These are phyloP conservation scores for Zymoseptoria tritici DNA, from an alignment of 2,329 filamentous ascomycete genomes.

Conservation along the genomic window DNA sequence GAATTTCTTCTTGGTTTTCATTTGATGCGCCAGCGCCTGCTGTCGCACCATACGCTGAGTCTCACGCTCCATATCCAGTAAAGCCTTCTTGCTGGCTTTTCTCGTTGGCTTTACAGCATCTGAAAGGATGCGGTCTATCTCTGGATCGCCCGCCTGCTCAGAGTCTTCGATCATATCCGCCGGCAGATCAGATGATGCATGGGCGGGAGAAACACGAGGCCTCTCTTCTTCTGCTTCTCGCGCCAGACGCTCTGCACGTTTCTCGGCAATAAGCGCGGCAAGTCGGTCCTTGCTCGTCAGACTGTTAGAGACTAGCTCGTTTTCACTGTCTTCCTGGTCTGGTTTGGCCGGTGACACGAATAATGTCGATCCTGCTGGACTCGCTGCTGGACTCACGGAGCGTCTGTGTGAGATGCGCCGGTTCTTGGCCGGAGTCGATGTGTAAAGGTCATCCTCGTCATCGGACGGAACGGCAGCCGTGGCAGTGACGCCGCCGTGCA, in stretches of 20 bases:
- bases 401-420: slow-evolving; percentile 1
- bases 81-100: slow-evolving; percentile 87
- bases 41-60: slow-evolving; percentile 85
- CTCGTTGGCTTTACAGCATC: slow-evolving; percentile 57
- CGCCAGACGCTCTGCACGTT: slow-evolving; percentile 24
- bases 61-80: slow-evolving; percentile 91
- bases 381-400: slow-evolving; percentile 9
- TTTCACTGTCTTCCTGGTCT: slow-evolving; percentile 14
- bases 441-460: slow-evolving; percentile 26
- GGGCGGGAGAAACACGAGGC: slow-evolving; percentile 1
- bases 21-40: slow-evolving; percentile 85
- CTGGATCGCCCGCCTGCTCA: slow-evolving; percentile 16
- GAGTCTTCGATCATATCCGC: slow-evolving; percentile 20
- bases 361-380: slow-evolving; percentile 14
- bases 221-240: slow-evolving; percentile 16
- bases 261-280: slow-evolving; percentile 26
- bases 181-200: slow-evolving; percentile 21
- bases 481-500: slow-evolving; percentile 17
- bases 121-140: slow-evolving; percentile 27
- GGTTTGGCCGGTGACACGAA: slow-evolving; percentile 28
- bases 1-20: slow-evolving; percentile 81
- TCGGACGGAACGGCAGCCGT: not conserved
- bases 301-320: slow-evolving; percentile 18
- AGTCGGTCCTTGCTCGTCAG: slow-evolving; percentile 21
- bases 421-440: slow-evolving; percentile 20